Evolutionary conservation across 2,329 filamentous ascomycete genomes (phyloP).

Genomic region (Thielaviopsis punctulata): DNA sequence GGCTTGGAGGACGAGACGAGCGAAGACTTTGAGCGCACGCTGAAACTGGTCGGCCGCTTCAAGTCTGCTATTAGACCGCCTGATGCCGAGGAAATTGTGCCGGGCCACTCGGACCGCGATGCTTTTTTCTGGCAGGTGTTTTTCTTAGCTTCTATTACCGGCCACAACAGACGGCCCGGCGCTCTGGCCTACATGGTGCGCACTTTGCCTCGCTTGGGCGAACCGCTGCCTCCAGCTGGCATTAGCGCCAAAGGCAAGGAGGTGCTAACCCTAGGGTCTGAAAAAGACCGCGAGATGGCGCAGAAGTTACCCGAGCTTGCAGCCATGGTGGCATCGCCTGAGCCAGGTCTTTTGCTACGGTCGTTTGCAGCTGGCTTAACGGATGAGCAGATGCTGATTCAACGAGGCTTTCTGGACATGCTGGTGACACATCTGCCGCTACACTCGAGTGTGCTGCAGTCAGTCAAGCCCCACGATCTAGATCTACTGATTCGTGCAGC

Average conservation of each 20-base stretch:
- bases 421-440: slow-evolving; percentile 81
- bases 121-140: slow-evolving; percentile 98
- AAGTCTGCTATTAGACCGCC: slow-evolving; percentile 46
- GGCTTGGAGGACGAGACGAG: slow-evolving; percentile 91
- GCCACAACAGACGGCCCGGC: slow-evolving; percentile 65
- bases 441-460: slow-evolving; percentile 64
- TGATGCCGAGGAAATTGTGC: slow-evolving; percentile 26
- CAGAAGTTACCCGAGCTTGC: slow-evolving; percentile 20
- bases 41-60: slow-evolving; percentile 62
- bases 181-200: slow-evolving; percentile 74
- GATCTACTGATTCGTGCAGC: slow-evolving; percentile 70
- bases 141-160: slow-evolving; percentile 84
- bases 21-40: slow-evolving; percentile 84
- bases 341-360: slow-evolving; percentile 76
- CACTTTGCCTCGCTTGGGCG: slow-evolving; percentile 52
- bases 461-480: slow-evolving; percentile 57
- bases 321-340: slow-evolving; percentile 64
- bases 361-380: slow-evolving; percentile 81
- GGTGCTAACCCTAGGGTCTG: slow-evolving; percentile 15
- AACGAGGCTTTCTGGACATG: slow-evolving; percentile 83
- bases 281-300: slow-evolving; percentile 20
- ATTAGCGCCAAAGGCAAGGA: slow-evolving; percentile 23
- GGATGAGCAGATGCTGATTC: slow-evolving; percentile 79
- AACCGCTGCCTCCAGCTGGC: slow-evolving; percentile 19
- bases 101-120: slow-evolving; percentile 44